Percentiles rank a stretch among this genome's conserved stretches.
Conservation (phyloP, 371 early-diverging fungal species). For the Sporodiniella umbellata region DNA sequence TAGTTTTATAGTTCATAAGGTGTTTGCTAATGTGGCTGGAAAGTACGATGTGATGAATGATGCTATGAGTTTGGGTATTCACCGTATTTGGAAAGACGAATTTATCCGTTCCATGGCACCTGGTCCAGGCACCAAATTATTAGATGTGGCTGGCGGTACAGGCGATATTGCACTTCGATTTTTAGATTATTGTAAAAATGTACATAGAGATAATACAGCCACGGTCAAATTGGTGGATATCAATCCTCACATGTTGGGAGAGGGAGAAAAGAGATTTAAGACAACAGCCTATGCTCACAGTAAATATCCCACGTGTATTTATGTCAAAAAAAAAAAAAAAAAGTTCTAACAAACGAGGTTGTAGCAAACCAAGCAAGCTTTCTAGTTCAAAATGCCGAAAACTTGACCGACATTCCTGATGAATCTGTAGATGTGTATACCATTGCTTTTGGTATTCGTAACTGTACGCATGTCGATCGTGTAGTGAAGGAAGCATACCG, state of each 20-base stretch:
- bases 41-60: conserved; percentile 98
- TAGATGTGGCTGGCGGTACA: conserved; percentile 99
- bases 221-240: conserved; percentile 92
- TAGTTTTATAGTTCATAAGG: conserved; percentile 68
- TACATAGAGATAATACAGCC: conserved; percentile 64
- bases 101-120: conserved; percentile 86
- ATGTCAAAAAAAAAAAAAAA: not conserved
- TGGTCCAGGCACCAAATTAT: conserved; percentile 75
- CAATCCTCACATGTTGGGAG: conserved; percentile 92
- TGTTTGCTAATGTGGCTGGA: conserved; percentile 89
- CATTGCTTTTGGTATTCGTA: conserved; percentile 96
- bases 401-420: conserved; percentile 70
- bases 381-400: conserved; percentile 90
- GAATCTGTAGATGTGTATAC: conserved; percentile 89
- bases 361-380: conserved; percentile 63
- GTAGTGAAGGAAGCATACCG: conserved; percentile 90
- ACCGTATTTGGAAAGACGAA: conserved; percentile 94
- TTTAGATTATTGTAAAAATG: conserved; percentile 74
- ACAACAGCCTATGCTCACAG: conserved; percentile 58
- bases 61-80: conserved; percentile 91
- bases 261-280: conserved; percentile 78
- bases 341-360: not conserved
- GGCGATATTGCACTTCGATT: conserved; percentile 95
- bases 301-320: conserved; percentile 25
- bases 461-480: conserved; percentile 91